Percentiles rank a stretch among this genome's conserved stretches.
phyloP scores from a whole-genome alignment of 768 basidiomycete species.

The Postia placenta region DNA sequence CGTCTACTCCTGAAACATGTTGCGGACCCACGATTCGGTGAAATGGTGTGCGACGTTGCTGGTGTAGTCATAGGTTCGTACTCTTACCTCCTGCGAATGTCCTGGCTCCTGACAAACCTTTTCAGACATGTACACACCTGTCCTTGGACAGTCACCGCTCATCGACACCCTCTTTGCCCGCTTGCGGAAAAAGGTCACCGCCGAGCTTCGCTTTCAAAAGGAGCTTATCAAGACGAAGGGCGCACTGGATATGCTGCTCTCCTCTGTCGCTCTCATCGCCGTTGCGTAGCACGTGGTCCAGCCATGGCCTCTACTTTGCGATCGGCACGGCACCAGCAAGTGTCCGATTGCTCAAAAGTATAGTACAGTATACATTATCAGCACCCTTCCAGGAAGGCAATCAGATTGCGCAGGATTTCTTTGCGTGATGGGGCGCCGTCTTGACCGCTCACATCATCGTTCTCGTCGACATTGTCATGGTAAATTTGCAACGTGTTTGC shows the following conservation, averaged over 20 bases:
- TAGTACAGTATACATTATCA: constrained; percentile 18
- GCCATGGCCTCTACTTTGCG: background rate
- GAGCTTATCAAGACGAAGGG: constrained; percentile 80
- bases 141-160: constrained; percentile 90
- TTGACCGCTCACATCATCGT: constrained; percentile 30
- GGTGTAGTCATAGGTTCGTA: constrained; percentile 75
- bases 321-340: background rate
- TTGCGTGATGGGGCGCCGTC: constrained; percentile 47
- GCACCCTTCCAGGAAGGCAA: constrained; percentile 48
- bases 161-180: constrained; percentile 83
- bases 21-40: constrained; percentile 88
- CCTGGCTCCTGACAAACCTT: constrained; percentile 8
- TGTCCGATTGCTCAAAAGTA: constrained; percentile 9
- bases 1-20: constrained; percentile 80
- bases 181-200: constrained; percentile 75
- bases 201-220: constrained; percentile 83
- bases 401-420: constrained; percentile 64
- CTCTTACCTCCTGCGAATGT: background rate
- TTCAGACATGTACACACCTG: constrained; percentile 84
- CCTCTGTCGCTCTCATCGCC: constrained; percentile 40
- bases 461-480: constrained; percentile 67
- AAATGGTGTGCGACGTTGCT: constrained; percentile 77
- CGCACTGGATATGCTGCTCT: constrained; percentile 86
- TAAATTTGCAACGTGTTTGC: constrained; percentile 65
- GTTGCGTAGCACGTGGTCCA: background rate